Evolutionary conservation across 179 eudicot species (phyloP).

Genomic region (Drosera spatulata): DNA sequence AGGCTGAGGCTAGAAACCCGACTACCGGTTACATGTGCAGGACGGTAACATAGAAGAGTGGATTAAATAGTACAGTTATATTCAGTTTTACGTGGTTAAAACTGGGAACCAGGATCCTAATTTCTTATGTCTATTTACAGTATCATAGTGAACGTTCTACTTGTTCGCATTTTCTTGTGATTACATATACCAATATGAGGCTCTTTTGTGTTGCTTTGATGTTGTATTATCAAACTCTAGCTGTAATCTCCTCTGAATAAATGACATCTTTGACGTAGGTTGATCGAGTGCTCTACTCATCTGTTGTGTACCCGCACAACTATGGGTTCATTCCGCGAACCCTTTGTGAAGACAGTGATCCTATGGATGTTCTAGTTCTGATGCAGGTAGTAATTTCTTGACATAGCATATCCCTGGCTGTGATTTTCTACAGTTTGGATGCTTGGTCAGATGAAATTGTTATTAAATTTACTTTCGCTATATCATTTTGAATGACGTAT

Average conservation of each 20-base stretch:
- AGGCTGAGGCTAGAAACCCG: too few species aligned
- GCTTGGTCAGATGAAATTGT: neutral
- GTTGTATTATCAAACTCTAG: neutral
- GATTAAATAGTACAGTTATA: too few species aligned
- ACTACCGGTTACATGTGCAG: too few species aligned
- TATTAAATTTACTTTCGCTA: neutral
- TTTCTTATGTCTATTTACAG: neutral
- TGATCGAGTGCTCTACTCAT: slow-evolving; percentile 80
- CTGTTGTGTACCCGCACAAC: slow-evolving; percentile 43
- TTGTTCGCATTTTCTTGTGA: neutral
- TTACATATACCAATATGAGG: neutral
- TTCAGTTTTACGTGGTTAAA: too few species aligned
- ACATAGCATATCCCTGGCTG: slow-evolving; percentile 24
- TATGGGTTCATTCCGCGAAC: slow-evolving; percentile 65
- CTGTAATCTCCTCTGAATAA: neutral
- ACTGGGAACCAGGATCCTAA: neutral
- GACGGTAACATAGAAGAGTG: too few species aligned
- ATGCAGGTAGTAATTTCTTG: slow-evolving; percentile 38
- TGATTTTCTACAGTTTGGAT: neutral
- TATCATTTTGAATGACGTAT: too few species aligned
- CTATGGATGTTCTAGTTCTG: slow-evolving; percentile 58
- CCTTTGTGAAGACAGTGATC: slow-evolving; percentile 83
- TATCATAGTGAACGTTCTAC: neutral
- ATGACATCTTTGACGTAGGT: slow-evolving; percentile 30
- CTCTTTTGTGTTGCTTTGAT: neutral